These are phyloP conservation scores for Gracilaria caudata DNA, from an alignment of 23 red algal species.

Conservation along the genomic window DNA sequence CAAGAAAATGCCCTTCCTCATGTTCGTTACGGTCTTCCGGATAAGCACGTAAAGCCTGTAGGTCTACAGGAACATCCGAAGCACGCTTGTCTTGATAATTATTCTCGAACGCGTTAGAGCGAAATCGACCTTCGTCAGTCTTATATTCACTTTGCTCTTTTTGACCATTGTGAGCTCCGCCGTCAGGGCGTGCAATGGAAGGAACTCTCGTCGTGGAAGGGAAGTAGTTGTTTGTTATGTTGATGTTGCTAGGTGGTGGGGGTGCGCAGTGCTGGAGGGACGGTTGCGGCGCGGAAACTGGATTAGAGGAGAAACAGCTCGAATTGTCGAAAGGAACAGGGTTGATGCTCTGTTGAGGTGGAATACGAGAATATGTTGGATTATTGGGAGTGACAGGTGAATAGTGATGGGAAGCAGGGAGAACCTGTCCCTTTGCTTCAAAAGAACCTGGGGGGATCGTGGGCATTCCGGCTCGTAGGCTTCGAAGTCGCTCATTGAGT, in stretches of 20 bases:
- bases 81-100: not conserved
- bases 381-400: constrained; percentile 58
- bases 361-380: constrained; percentile 13
- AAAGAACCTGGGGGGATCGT: not conserved
- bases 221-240: constrained; percentile 68
- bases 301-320: constrained; percentile 5
- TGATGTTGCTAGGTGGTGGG: constrained; percentile 38
- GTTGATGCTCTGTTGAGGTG: not conserved
- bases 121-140: not conserved
- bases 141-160: not conserved
- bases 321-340: constrained; percentile 16
- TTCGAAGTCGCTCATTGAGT: constrained; percentile 21
- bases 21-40: constrained; percentile 4
- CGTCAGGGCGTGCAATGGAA: not conserved
- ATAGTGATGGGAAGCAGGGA: not conserved
- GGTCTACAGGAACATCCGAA: not conserved
- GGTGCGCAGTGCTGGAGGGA: not conserved
- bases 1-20: not conserved
- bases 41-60: not conserved
- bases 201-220: constrained; percentile 22
- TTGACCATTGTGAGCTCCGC: constrained; percentile 31
- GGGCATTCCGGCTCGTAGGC: not conserved
- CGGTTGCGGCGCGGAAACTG: not conserved
- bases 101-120: constrained; percentile 1
- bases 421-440: not conserved